These are phyloP conservation scores for Clarireedia monteithiana DNA, from an alignment of 2,329 filamentous ascomycete species.

Conservation along the genomic window DNA sequence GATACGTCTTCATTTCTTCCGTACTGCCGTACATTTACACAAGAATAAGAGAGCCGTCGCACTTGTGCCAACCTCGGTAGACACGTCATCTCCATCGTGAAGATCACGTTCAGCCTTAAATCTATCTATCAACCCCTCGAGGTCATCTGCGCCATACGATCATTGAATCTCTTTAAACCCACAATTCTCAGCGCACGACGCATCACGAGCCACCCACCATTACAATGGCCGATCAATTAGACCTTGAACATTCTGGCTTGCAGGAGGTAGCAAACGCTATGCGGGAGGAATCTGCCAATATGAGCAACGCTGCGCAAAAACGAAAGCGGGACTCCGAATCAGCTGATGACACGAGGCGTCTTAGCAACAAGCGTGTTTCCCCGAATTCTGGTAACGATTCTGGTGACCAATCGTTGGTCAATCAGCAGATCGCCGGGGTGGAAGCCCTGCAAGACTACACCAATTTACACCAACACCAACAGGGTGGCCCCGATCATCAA, in stretches of 20 bases:
- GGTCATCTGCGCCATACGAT: slow-evolving; percentile 28
- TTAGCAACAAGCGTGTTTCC: slow-evolving; percentile 29
- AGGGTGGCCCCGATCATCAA: slow-evolving; percentile 37
- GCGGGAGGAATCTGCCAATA: slow-evolving; percentile 25
- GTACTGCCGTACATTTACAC: slow-evolving; percentile 18
- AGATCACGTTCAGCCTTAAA: slow-evolving; percentile 25
- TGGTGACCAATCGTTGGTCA: slow-evolving; percentile 12
- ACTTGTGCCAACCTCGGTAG: slow-evolving; percentile 28
- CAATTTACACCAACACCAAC: slow-evolving; percentile 39
- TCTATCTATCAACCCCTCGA: slow-evolving; percentile 26
- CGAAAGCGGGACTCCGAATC: slow-evolving; percentile 30
- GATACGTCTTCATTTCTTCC: slow-evolving; percentile 14
- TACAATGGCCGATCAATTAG: slow-evolving; percentile 28
- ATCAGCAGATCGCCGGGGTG: slow-evolving; percentile 24
- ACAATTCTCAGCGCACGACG: slow-evolving; percentile 26
- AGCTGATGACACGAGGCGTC: slow-evolving; percentile 29
- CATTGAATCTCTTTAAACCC: slow-evolving; percentile 8
- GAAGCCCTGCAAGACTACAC: slow-evolving; percentile 30
- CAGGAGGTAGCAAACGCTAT: slow-evolving; percentile 31
- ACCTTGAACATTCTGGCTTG: slow-evolving; percentile 30
- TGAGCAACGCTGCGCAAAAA: slow-evolving; percentile 24
- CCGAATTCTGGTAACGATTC: slow-evolving; percentile 24
- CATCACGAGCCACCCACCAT: slow-evolving; percentile 17
- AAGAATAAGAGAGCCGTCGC: slow-evolving; percentile 16
- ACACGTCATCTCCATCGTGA: slow-evolving; percentile 27